phyloP scores from a whole-genome alignment of 108 stramenopile species.

The Schizochytrium sp. region DNA sequence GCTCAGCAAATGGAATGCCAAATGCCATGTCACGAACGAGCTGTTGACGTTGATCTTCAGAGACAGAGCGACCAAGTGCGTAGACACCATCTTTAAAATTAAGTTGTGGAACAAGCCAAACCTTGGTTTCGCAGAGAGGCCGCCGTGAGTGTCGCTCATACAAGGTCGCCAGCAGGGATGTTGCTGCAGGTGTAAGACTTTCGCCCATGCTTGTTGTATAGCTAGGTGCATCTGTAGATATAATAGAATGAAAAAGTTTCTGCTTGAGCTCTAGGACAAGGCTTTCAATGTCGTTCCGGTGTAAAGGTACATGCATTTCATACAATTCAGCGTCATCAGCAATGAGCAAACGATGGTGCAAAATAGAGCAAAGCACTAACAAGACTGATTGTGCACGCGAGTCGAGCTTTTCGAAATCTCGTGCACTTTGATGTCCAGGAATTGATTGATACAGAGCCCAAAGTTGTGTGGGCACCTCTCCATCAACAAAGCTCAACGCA shows the following conservation, averaged over 20 bases:
- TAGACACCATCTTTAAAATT: constrained; percentile 34
- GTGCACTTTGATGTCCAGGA: not conserved
- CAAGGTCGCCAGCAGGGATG: constrained; percentile 81
- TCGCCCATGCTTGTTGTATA: constrained; percentile 36
- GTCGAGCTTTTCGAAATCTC: not conserved
- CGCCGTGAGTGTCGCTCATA: constrained; percentile 85
- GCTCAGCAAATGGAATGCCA: constrained; percentile 86
- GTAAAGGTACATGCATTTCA: constrained; percentile 84
- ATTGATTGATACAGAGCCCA: constrained; percentile 1
- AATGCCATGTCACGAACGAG: constrained; percentile 85
- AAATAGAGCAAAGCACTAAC: constrained; percentile 3
- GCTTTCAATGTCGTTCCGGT: constrained; percentile 83
- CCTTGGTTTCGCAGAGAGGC: constrained; percentile 83
- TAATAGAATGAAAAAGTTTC: constrained; percentile 77
- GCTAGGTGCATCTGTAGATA: not conserved
- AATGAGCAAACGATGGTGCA: constrained; percentile 77
- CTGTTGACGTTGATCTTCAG: constrained; percentile 77
- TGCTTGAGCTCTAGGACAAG: constrained; percentile 83
- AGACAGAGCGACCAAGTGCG: constrained; percentile 80
- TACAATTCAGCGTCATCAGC: constrained; percentile 89
- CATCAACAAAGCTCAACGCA: not conserved
- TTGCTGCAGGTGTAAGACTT: constrained; percentile 60
- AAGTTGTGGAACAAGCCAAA: constrained; percentile 82
- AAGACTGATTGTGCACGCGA: not conserved
- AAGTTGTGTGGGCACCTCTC: not conserved